Base-by-base conservation (phyloP, 176 grass and related monocot species). In the Melocanna baccifera region DNA sequence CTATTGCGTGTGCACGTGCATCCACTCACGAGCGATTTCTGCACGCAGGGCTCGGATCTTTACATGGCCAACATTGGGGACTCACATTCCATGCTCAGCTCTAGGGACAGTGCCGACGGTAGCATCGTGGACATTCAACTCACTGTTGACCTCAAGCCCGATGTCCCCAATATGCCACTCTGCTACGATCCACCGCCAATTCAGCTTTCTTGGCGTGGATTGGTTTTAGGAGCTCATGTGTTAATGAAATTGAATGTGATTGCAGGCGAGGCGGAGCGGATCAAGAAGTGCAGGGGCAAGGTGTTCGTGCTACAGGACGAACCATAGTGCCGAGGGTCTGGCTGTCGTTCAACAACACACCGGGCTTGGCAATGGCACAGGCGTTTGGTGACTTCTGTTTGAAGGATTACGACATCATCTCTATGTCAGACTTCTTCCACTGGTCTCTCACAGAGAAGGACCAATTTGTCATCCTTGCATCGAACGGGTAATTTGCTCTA, bases 351-450 rank as follows among this genome's bases (percentile, higher is more conserved):
- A 91, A 99, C 7, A 90, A 96, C 47, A 89, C 93, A 1, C 97
- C 90, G 0, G 97, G 97, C 43, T 84, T 99, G 66, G 97, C 91
- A 9, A 99, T 99, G 97, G 97, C 97, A 1, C 86, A 90, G 3
- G 97, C 97, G 28, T 99, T 99, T 51, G 91, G 93, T 39, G 97
- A 99, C 69, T 99, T 96, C 83, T 99, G 88, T 84, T 83, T 99
- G 58, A 99, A 99, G 84, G 93, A 96, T 58, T 99, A 96, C 63
- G 93, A 91, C 3, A 91, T 96, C 45, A 99, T 99, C 86, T 99
- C 93, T 3, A 90, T 99, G 71, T 91, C n/a, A n/a, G 93, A 99
- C 9, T 94, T 99, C 84, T 99, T 96, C 86, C 91, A 94, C 73
- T 91, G 86, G 89, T 71, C 88, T 22, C 93, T 99, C 39, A 83